Evolutionary conservation across 768 basidiomycete genomes (phyloP).

Genomic region (Lanmaoa rubissima): DNA sequence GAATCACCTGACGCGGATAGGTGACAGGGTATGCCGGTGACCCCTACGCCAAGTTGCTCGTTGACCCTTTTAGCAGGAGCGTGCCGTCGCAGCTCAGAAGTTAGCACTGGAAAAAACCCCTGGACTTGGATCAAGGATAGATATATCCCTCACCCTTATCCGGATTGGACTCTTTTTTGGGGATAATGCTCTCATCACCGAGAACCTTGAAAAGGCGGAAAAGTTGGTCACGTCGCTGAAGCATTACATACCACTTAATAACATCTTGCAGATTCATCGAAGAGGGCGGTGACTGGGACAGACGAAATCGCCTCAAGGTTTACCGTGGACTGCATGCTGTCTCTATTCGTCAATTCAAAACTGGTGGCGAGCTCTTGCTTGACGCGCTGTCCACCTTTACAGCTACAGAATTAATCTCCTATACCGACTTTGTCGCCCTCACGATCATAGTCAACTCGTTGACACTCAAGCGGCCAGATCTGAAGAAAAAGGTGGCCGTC

Average conservation of each 20-base stretch:
- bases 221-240: constrained; percentile 49
- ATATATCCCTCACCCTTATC: constrained; percentile 85
- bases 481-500: constrained; percentile 80
- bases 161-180: constrained; percentile 90
- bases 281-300: constrained; percentile 97
- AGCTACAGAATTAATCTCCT: constrained; percentile 82
- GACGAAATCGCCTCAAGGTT: constrained; percentile 94
- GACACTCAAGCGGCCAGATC: constrained; percentile 73
- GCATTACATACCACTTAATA: neutral
- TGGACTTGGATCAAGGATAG: constrained; percentile 89
- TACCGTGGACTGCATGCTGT: constrained; percentile 85
- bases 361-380: constrained; percentile 78
- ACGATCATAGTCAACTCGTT: constrained; percentile 80
- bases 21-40: constrained; percentile 58
- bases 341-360: constrained; percentile 88
- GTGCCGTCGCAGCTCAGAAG: constrained; percentile 77
- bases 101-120: constrained; percentile 89
- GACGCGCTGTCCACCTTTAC: constrained; percentile 95
- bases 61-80: constrained; percentile 50
- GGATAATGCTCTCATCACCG: constrained; percentile 68
- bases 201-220: constrained; percentile 76
- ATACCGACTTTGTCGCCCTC: constrained; percentile 87
- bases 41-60: neutral
- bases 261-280: constrained; percentile 68
- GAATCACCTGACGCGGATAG: constrained; percentile 83